Evolutionary conservation across 2,329 filamentous ascomycete species (phyloP).

Genomic region (Neonectria faginata): DNA sequence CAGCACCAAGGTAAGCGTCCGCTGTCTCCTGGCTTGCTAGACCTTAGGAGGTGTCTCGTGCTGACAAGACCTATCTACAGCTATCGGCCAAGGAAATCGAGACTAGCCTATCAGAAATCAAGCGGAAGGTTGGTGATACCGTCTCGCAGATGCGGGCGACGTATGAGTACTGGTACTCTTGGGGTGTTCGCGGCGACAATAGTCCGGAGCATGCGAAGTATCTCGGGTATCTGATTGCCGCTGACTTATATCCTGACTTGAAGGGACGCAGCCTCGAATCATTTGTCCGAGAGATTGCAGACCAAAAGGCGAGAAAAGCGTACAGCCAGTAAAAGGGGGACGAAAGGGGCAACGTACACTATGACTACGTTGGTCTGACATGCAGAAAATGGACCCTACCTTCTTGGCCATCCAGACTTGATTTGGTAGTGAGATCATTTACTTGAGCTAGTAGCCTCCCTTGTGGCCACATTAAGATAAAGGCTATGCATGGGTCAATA

Average conservation of each 20-base stretch:
- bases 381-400: no score
- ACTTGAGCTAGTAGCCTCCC: no score
- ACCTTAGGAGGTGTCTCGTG: not conserved
- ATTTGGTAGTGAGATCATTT: no score
- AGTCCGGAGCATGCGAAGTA: slow-evolving; percentile 64
- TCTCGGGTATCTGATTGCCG: slow-evolving; percentile 63
- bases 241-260: slow-evolving; percentile 61
- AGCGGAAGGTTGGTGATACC: no score
- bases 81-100: no score
- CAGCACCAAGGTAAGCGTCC: slow-evolving; percentile 10
- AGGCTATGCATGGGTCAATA: no score
- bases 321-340: not conserved
- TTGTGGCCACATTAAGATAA: no score
- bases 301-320: not conserved
- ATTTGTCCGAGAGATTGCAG: not conserved
- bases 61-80: no score
- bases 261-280: slow-evolving; percentile 2
- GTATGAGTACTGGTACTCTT: not conserved
- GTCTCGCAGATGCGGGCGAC: not conserved
- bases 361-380: no score
- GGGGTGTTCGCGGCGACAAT: slow-evolving; percentile 60
- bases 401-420: no score
- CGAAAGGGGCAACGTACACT: no score
- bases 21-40: no score
- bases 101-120: not conserved